These are phyloP conservation scores for Cronartium ribicola DNA, from an alignment of 1,284 basidiomycete species.

Conservation along the genomic window DNA sequence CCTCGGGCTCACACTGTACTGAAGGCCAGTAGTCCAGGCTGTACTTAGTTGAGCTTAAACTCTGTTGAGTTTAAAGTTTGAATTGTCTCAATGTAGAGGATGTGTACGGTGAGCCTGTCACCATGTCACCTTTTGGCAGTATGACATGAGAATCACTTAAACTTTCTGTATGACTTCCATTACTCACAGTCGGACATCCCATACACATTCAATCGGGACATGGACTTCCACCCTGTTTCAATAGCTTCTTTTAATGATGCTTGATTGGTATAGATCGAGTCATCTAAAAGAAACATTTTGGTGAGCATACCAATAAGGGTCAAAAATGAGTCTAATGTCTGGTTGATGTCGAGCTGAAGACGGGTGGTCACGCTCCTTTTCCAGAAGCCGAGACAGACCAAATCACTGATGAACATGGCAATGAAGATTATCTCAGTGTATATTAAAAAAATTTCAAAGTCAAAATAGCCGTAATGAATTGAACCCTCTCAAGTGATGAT, in stretches of 20 bases:
- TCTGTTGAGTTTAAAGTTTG: no score
- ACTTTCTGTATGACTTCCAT: no score
- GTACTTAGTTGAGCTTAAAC: no score
- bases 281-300: conserved; percentile 73
- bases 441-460: conserved; percentile 38
- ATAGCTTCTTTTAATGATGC: conserved; percentile 59
- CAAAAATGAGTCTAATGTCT: conserved; percentile 77
- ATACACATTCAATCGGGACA: conserved; percentile 55
- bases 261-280: conserved; percentile 50
- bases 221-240: no score
- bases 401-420: conserved; percentile 72
- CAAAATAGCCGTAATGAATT: conserved; percentile 40
- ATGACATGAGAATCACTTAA: no score
- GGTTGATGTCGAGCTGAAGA: conserved; percentile 72
- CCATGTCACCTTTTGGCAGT: no score
- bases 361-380: conserved; percentile 77
- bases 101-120: no score
- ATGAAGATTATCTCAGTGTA: conserved; percentile 60
- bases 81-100: no score
- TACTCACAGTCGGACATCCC: conserved; percentile 62
- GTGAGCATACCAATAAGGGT: conserved; percentile 76
- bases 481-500: conserved; percentile 39
- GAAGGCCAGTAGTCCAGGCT: no score
- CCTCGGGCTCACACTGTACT: no score
- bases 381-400: conserved; percentile 76